Evolutionary conservation across 192 early-diverging fungal genomes (phyloP).

Genomic region (Backusella psychrophila): DNA sequence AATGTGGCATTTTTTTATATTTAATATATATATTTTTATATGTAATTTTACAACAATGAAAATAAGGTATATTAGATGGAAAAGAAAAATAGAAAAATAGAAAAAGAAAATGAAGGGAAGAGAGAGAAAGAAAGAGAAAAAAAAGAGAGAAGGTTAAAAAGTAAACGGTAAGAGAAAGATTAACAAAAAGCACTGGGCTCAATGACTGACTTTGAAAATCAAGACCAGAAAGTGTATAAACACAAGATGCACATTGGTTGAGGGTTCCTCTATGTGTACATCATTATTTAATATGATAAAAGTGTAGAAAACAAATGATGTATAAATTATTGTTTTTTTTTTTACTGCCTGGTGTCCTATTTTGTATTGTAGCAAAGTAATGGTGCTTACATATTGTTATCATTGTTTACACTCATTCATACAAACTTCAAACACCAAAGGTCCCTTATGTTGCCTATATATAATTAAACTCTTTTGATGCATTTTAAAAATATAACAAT

Average conservation of each 20-base stretch:
- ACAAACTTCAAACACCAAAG: slow-evolving; percentile 7
- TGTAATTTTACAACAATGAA: neutral
- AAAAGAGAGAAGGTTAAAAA: neutral
- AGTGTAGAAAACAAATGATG: neutral
- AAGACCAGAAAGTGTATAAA: neutral
- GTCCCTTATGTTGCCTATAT: neutral
- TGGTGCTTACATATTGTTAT: neutral
- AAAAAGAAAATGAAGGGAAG: neutral
- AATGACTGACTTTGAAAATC: neutral
- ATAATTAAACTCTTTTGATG: neutral
- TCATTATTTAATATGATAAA: neutral
- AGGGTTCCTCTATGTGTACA: neutral
- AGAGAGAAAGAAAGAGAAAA: neutral
- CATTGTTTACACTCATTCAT: neutral
- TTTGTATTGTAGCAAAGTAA: neutral
- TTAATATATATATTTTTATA: neutral
- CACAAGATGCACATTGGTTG: slow-evolving; percentile 6
- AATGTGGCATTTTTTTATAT: slow-evolving; percentile 16
- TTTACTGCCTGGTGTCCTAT: neutral
- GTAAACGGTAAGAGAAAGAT: neutral
- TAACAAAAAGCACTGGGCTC: neutral
- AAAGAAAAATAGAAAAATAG: neutral
- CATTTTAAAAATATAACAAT: neutral
- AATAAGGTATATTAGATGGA: neutral
- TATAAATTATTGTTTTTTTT: neutral